Evolutionary conservation across 345 rosid genomes (phyloP), one percentile per base, ranked within the genome.

Genomic region (Eucalyptus coolabah): DNA sequence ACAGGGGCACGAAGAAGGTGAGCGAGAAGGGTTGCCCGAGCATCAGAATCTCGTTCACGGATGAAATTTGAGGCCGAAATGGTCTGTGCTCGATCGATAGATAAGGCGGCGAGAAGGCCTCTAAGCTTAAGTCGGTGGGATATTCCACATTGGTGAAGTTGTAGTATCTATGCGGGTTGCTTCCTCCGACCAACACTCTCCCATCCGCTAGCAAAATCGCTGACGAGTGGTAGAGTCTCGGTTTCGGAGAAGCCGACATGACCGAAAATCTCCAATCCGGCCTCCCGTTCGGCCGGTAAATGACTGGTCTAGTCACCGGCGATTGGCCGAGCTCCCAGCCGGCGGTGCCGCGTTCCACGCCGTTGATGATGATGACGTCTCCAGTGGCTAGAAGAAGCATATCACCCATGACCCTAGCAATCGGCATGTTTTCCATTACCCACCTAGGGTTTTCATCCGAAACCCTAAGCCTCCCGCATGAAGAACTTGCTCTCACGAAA

Each of bases 211-310:
- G 50, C 8, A 97, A 54, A 49, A 95, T 91, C 6, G 99, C 96
- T 2, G 99, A 83, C 9, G 99, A 97, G 91, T 96, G 99, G 90
- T 97, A 95, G 96, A 97, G 88, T 93, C 99, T 93, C 15, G 97
- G 95, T 47, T 91, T 91, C 0, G 91, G 2, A 24, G 98, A 86
- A 6, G 92, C 50, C 7, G 95, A 80, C 98, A 97, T 94, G 53
- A 94, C 88, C 1, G 94, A 90, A 90, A 94, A 96, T 44, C 95
- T 93, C 86, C 89, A 86, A 9, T 80, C 44, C 2, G 88, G 50
- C 9, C 13, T 86, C 15, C 56, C 89, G 2, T 44, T 53, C 3
- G 96, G 94, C 30, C 90, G 92, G 87, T 96, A 97, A 47, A 97
- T 91, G 50, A 97, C 51, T 4, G 99, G 98, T 9, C 91, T 90